Percentiles rank a stretch among this genome's conserved stretches.
phyloP scores from a whole-genome alignment of 805 yeast genomes.

The Ogataea parapolymorpha region DNA sequence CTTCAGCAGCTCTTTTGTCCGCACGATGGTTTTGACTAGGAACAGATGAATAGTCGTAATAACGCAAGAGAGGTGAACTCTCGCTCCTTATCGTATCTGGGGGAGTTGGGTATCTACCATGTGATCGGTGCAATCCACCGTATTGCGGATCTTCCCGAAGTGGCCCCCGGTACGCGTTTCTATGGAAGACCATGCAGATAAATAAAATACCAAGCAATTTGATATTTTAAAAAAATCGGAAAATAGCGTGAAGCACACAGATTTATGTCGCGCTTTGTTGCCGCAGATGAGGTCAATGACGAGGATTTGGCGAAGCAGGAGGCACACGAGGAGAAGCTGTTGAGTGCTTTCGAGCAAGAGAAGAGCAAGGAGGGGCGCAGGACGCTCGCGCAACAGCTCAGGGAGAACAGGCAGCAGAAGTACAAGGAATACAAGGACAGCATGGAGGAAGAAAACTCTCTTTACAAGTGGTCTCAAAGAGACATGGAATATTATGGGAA shows the following conservation, averaged over 20 bases:
- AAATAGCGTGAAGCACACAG: constrained; percentile 1
- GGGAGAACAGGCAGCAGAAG: constrained; percentile 33
- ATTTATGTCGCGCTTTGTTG: constrained; percentile 20
- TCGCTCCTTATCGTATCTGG: constrained; percentile 3
- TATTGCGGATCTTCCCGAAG: background rate
- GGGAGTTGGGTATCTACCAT: constrained; percentile 4
- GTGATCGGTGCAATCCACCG: background rate
- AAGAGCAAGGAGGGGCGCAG: constrained; percentile 32
- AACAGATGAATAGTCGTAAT: constrained; percentile 17
- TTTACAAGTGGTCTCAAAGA: constrained; percentile 38
- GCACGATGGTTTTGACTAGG: constrained; percentile 21
- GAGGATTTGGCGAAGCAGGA: constrained; percentile 19
- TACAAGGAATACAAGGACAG: constrained; percentile 30
- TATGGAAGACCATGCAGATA: constrained; percentile 3
- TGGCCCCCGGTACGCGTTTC: constrained; percentile 6
- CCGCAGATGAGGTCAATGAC: constrained; percentile 19
- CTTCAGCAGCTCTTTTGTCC: constrained; percentile 2
- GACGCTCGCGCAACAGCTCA: constrained; percentile 40
- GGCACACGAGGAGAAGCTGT: constrained; percentile 13
- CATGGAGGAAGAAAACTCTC: constrained; percentile 38
- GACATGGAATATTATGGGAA: constrained; percentile 37
- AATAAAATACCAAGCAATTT: constrained; percentile 1
- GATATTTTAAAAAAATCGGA: background rate
- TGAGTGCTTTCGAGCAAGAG: constrained; percentile 18
- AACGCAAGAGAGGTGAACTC: background rate